phyloP scores from a whole-genome alignment of 345 rosid species.

The Lagerstroemia speciosa region DNA sequence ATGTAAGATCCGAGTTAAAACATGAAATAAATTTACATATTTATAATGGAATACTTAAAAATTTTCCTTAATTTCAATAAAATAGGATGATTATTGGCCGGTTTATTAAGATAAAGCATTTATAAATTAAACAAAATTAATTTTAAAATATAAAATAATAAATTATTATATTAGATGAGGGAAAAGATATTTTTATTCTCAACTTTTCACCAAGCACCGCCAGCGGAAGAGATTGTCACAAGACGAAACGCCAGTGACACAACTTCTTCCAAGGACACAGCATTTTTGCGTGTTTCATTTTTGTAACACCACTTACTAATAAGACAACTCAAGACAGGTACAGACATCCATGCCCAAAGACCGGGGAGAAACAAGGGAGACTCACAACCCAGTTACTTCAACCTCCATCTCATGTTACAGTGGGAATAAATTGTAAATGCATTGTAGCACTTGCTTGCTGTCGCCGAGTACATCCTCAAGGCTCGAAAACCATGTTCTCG shows the following conservation, averaged over 20 bases:
- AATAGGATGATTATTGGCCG: no score
- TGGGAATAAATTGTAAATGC: neutral
- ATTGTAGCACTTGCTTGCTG: neutral
- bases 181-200: no score
- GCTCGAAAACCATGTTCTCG: constrained; percentile 30
- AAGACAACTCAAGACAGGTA: neutral
- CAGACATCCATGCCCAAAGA: neutral
- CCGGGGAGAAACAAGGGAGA: neutral
- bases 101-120: no score
- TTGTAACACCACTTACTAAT: neutral
- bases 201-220: no score
- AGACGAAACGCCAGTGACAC: neutral
- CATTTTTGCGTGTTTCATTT: neutral
- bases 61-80: no score
- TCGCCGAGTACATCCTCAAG: constrained; percentile 12
- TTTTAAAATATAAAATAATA: no score
- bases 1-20: no score
- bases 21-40: no score
- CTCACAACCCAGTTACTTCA: neutral
- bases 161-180: no score
- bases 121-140: no score
- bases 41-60: no score
- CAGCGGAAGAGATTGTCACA: no score
- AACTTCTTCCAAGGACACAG: neutral
- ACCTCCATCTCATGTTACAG: neutral